Conservation (phyloP, 345 rosid genomes). For the Populus davidiana region DNA sequence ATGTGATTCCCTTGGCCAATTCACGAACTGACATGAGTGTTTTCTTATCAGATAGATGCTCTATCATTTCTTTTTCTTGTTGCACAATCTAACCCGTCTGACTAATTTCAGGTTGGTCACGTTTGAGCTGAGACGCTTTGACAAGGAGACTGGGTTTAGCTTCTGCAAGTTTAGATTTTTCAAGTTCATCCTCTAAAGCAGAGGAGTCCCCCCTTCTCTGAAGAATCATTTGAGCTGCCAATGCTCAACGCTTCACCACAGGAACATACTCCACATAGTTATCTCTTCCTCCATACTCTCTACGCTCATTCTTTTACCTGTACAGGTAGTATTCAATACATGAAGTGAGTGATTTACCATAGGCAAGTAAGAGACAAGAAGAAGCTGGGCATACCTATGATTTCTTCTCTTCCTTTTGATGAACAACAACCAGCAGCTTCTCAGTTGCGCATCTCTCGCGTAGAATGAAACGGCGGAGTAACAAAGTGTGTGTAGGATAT, state of each 20-base stretch:
- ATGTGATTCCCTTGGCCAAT: slow-evolving; percentile 85
- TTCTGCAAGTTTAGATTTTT: slow-evolving; percentile 63
- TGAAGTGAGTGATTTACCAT: too few relatives aligned
- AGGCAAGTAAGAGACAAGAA: too few relatives aligned
- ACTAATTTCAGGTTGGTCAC: slow-evolving; percentile 73
- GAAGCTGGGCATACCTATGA: too few relatives aligned
- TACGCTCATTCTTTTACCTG: too few relatives aligned
- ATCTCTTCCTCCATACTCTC: slow-evolving; percentile 65
- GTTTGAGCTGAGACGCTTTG: slow-evolving; percentile 82
- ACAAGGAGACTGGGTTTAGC: slow-evolving; percentile 85
- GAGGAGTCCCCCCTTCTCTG: slow-evolving; percentile 69
- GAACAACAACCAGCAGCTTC: too few relatives aligned
- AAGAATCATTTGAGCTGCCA: slow-evolving; percentile 71
- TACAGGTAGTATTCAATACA: too few relatives aligned
- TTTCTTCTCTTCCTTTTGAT: too few relatives aligned
- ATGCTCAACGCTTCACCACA: slow-evolving; percentile 72
- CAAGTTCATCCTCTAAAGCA: slow-evolving; percentile 56
- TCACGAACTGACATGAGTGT: slow-evolving; percentile 87
- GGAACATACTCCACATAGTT: slow-evolving; percentile 77
- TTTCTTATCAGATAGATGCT: slow-evolving; percentile 74
- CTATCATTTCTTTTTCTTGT: slow-evolving; percentile 95
- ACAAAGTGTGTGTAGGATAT: too few relatives aligned
- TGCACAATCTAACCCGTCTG: slow-evolving; percentile 73
- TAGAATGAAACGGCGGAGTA: too few relatives aligned
- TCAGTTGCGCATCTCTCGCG: too few relatives aligned